Conservation (phyloP, 176 grass and related monocot genomes). For the Aegilops sharonensis region DNA sequence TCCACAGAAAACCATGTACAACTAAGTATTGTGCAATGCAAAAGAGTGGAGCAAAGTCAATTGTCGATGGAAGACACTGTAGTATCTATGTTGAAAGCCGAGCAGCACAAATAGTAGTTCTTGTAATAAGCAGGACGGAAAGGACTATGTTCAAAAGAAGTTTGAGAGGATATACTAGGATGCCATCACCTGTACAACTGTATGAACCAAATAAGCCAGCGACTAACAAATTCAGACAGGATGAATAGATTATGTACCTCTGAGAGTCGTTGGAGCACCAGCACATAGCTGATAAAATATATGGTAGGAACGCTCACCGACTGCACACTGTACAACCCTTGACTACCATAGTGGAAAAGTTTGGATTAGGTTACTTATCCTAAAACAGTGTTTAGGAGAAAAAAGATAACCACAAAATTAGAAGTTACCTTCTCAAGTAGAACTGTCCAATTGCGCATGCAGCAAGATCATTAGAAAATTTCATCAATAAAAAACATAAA, state of each 20-base stretch:
- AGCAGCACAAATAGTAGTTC: conserved; percentile 14
- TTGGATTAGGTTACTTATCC: conserved; percentile 14
- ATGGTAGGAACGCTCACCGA: conserved; percentile 90
- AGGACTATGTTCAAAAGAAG: not conserved
- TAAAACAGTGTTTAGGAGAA: not conserved
- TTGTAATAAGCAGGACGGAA: conserved; percentile 6
- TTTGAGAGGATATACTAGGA: not conserved
- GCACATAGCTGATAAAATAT: conserved; percentile 99
- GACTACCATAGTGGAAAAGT: conserved; percentile 58
- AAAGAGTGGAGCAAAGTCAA: not conserved
- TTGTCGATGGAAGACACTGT: not conserved
- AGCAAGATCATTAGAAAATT: conserved; percentile 32
- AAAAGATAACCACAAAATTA: conserved; percentile 13
- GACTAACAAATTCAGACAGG: not conserved
- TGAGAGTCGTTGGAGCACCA: conserved; percentile 63
- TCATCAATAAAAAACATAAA: conserved; percentile 38
- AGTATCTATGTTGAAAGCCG: conserved; percentile 1
- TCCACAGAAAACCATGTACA: conserved; percentile 15
- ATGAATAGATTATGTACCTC: conserved; percentile 52
- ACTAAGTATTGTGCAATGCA: conserved; percentile 4
- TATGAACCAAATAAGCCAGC: not conserved
- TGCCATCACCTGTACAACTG: not conserved
- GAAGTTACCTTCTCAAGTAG: conserved; percentile 96
- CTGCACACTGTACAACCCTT: conserved; percentile 91
- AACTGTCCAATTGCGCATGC: conserved; percentile 73